Percentiles rank a stretch among this genome's conserved stretches.
Evolutionary conservation across 129 eudicot genomes (phyloP).

Genomic region (Gnaphalium uliginosum): DNA sequence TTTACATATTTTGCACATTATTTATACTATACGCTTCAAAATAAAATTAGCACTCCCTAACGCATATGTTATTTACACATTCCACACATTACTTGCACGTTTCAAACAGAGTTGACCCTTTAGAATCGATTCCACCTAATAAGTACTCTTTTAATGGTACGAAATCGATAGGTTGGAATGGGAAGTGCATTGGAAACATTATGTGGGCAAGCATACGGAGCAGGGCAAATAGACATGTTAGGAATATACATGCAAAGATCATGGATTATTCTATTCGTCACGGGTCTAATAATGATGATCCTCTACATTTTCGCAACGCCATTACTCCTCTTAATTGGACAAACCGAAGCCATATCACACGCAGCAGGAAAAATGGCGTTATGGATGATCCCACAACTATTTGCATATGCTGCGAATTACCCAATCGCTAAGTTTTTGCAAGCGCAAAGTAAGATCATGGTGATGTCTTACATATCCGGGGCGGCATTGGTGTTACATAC

Average conservation of each 20-base stretch:
- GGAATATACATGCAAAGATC: conserved; percentile 67
- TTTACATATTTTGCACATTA: too few relatives aligned
- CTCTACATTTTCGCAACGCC: conserved; percentile 57
- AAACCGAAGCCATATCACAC: conserved; percentile 43
- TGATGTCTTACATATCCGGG: conserved; percentile 38
- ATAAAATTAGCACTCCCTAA: too few relatives aligned
- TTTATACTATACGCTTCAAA: too few relatives aligned
- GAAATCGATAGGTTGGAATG: conserved; percentile 44
- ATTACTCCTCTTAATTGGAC: conserved; percentile 43
- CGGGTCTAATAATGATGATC: conserved; percentile 29
- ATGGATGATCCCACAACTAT: conserved; percentile 51
- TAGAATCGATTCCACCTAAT: neutral
- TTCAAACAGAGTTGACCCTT: neutral
- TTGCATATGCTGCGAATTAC: conserved; percentile 42
- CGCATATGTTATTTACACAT: too few relatives aligned
- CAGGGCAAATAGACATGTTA: conserved; percentile 52
- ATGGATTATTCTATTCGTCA: conserved; percentile 45
- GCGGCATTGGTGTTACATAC: conserved; percentile 34
- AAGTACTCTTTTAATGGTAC: neutral
- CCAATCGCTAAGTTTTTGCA: conserved; percentile 56
- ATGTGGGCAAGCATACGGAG: conserved; percentile 74
- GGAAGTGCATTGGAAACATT: conserved; percentile 65
- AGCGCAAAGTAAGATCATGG: conserved; percentile 50
- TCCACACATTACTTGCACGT: too few relatives aligned
- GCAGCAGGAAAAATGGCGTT: conserved; percentile 42